Evolutionary conservation across 306 rosid species (phyloP), one percentile per base, ranked within the genome.

Genomic region (Myrica gale): DNA sequence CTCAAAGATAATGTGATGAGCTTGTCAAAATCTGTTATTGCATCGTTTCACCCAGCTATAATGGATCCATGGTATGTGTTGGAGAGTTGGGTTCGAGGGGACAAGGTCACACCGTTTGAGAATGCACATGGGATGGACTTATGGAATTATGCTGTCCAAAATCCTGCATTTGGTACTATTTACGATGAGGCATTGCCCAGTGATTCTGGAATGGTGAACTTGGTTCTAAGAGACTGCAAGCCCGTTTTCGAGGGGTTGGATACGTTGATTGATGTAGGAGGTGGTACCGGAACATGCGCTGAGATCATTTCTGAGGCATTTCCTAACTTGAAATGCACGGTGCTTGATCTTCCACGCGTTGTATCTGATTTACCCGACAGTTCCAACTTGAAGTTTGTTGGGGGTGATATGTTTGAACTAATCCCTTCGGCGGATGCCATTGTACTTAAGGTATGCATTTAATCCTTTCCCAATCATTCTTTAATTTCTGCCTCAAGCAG

Each of bases 341-440:
- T 86, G 3, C 74, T 86, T 58, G 93, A 86, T 3, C 85, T 80
- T 16, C 89, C 87, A 0, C 79, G 79, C 8, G 90, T 84, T 55
- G 89, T 84, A 15, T 84, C 74, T 57, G 69, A 80, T 61, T 72
- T 74, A 20, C 4, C 20, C 15, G 86, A 66, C 2, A 45, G 32
- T 7, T 68, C 69, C 3, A 86, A 82, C 57, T 75, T 89, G 85
- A 89, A 56, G 39, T 89, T 78, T 70, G 77, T 81, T 69, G 88
- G 78, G 6, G 93, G 89, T 0, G 84, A 89, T 21, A 89, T 89
- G 89, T 85, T 86, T 85, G 68, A 79, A 0, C 58, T 68, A n/a
- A 77, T 89, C n/a, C 90, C 90, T 66, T 48, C 86, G 9, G 90
- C 90, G 0, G 88, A 87, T 79, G 89, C 85, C 15, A 50, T 89